phyloP scores from a whole-genome alignment of 345 rosid genomes.

The Arabidopsis arenosa region DNA sequence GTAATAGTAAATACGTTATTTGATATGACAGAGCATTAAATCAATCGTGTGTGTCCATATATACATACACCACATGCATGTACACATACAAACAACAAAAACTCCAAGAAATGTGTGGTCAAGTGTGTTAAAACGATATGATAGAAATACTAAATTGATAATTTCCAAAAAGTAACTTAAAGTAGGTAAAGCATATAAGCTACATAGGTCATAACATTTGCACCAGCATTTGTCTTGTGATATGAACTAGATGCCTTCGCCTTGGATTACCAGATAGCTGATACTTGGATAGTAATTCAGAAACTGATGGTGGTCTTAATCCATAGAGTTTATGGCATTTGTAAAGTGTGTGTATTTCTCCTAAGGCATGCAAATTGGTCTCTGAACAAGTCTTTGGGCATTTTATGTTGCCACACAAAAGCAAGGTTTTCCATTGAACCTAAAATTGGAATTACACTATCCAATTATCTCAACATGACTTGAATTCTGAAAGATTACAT shows the following conservation, averaged over 20 bases:
- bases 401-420: background rate
- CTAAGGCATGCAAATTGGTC: background rate
- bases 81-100: background rate
- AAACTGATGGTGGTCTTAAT: background rate
- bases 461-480: background rate
- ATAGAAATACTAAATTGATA: background rate
- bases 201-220: background rate
- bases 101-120: background rate
- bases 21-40: slow-evolving; percentile 43
- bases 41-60: slow-evolving; percentile 31
- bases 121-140: background rate
- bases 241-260: background rate
- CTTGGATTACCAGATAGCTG: background rate
- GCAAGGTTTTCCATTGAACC: background rate
- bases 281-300: background rate
- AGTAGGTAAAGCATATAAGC: background rate
- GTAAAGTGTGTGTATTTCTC: background rate
- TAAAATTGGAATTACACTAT: background rate
- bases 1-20: slow-evolving; percentile 41
- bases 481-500: background rate
- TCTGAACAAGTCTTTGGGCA: background rate
- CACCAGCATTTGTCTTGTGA: background rate
- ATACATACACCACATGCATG: slow-evolving; percentile 14
- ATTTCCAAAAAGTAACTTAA: background rate
- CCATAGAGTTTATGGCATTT: background rate